phyloP scores from a whole-genome alignment of 257 asterid species.

The Fraxinus americana region DNA sequence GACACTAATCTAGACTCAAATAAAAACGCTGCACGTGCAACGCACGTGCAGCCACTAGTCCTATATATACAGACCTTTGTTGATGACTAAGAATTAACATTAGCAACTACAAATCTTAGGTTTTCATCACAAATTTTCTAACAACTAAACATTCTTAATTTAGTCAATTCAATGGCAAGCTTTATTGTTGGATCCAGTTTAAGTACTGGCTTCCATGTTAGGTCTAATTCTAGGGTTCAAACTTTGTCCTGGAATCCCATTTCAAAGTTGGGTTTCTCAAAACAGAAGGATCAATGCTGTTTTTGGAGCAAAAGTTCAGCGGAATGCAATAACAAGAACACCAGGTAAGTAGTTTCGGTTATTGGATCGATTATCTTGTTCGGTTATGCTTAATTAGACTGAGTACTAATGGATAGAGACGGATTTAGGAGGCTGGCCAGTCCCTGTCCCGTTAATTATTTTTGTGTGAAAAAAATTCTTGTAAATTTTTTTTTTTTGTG shows the following conservation, averaged over 20 bases:
- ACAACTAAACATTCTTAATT: background rate
- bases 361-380: background rate
- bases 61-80: background rate
- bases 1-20: too few species aligned
- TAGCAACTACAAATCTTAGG: background rate
- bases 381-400: background rate
- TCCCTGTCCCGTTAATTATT: too few species aligned
- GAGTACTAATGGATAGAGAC: background rate
- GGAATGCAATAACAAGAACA: background rate
- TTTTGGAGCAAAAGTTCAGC: slow-evolving; percentile 10
- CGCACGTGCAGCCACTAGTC: too few species aligned
- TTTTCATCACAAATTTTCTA: background rate
- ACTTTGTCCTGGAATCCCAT: slow-evolving; percentile 41
- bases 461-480: too few species aligned
- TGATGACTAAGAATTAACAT: background rate
- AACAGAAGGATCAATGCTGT: slow-evolving; percentile 18
- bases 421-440: too few species aligned
- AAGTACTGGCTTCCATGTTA: background rate
- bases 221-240: slow-evolving; percentile 23
- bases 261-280: slow-evolving; percentile 30
- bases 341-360: slow-evolving; percentile 21
- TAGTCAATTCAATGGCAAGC: slow-evolving; percentile 30
- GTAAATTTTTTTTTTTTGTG: too few species aligned
- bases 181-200: slow-evolving; percentile 16
- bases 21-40: too few species aligned